These are phyloP conservation scores for Vitis hybrid DNA, from an alignment of 177 flowering plant species.

Conservation along the genomic window DNA sequence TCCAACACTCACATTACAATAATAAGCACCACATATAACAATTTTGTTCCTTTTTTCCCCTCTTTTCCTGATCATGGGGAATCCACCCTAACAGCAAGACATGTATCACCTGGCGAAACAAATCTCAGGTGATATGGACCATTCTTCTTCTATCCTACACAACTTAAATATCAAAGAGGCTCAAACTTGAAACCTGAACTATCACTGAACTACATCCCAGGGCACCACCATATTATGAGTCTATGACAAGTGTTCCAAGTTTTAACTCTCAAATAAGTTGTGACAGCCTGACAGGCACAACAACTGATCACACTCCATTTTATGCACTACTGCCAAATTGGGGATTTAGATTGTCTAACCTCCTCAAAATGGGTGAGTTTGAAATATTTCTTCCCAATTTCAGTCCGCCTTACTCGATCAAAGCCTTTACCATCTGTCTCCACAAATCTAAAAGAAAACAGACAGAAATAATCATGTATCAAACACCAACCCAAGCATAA, in stretches of 20 bases:
- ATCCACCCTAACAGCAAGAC: no score
- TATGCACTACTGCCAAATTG: background rate
- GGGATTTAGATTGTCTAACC: constrained; percentile 43
- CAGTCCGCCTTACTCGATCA: constrained; percentile 92
- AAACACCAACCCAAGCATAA: background rate
- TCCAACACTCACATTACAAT: no score
- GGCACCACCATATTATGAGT: background rate
- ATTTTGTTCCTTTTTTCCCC: no score
- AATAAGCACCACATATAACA: no score
- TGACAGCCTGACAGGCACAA: background rate
- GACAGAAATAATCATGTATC: constrained; percentile 1
- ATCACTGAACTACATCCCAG: background rate
- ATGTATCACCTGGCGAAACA: no score
- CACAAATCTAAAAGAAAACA: constrained; percentile 64
- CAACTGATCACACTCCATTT: background rate
- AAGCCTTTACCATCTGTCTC: constrained; percentile 93
- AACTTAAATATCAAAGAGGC: no score
- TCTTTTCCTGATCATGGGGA: no score
- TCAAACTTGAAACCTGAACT: no score
- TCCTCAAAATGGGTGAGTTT: constrained; percentile 95
- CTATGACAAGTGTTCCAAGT: background rate
- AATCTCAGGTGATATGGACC: no score
- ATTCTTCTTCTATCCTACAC: no score
- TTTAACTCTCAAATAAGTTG: background rate
- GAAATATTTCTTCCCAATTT: constrained; percentile 94